Percentiles rank a stretch among this genome's conserved stretches.
These are phyloP conservation scores for Diaporthe caulivora DNA, from an alignment of 2,329 filamentous ascomycete genomes.

Conservation along the genomic window DNA sequence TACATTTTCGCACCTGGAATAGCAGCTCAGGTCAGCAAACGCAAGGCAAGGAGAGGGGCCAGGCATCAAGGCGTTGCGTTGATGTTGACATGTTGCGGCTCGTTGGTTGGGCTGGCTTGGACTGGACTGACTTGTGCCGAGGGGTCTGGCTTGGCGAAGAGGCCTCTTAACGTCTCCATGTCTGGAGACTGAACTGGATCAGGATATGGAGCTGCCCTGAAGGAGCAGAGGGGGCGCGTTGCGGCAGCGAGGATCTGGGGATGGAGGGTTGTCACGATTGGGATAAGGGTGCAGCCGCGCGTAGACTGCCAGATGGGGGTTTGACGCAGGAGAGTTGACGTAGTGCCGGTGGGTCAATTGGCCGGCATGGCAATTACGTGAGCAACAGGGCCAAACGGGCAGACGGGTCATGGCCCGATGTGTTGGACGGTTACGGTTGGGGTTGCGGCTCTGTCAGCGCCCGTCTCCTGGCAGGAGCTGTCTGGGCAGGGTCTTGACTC, in stretches of 20 bases:
- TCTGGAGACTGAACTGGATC: constrained; percentile 43
- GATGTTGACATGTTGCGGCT: background rate
- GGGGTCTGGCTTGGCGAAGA: constrained; percentile 93
- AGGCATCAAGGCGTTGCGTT: background rate
- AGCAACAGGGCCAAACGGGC: background rate
- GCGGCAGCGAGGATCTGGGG: constrained; percentile 8
- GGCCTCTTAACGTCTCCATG: constrained; percentile 89
- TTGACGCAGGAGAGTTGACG: constrained; percentile 35
- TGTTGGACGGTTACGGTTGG: background rate
- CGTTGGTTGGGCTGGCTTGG: constrained; percentile 32
- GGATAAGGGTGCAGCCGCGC: constrained; percentile 12
- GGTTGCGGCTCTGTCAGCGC: constrained; percentile 27
- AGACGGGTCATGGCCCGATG: background rate
- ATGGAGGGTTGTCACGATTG: constrained; percentile 22
- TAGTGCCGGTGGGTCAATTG: constrained; percentile 34
- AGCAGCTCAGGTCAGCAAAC: constrained; percentile 19
- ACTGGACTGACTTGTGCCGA: constrained; percentile 81
- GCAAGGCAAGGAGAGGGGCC: no score
- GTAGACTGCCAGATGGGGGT: background rate
- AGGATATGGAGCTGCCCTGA: constrained; percentile 18
- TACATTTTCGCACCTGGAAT: constrained; percentile 91
- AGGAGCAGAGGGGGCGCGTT: background rate
- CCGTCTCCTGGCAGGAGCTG: constrained; percentile 7
- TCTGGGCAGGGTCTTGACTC: background rate
- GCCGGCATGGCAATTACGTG: constrained; percentile 1